Evolutionary conservation across 2,329 filamentous ascomycete species (phyloP), one percentile per base, ranked within the genome.

Genomic region (Penicillium sp.): DNA sequence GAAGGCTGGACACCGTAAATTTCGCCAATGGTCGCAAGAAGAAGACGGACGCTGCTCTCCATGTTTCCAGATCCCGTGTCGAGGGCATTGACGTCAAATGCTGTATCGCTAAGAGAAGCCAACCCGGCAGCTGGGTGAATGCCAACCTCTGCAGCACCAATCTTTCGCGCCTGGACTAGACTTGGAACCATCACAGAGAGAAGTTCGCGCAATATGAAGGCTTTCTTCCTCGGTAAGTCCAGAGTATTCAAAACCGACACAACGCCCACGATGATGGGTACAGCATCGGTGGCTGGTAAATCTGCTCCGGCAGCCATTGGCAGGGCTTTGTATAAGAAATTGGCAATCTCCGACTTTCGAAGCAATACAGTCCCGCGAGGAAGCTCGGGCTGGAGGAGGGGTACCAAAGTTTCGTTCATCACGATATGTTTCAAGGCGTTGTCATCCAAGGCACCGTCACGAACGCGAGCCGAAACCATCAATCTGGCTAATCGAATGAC

Each of bases 131-230:
- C 93, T 39, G 94, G 94, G 74, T 97, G 93, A 34, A 99, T 90
- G 3, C 93, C 94, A 66, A 94, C 90, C 68, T 97, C 94, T n/a
- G 94, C 92, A 39, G 94, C 94, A 31, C 93, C 93, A 45, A 93
- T 83, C 44, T 95, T 97, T 38, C 94, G 84, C 14, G 94, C 94
- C 72, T 97, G 91, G 4, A 96, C 88, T 8, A 99, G 80, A 3
- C 90, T 92, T 32, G 87, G 88, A 48, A 95, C 90, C 39, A 97
- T 80, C 14, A 92, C 86, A 3, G 87, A 88, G 8, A 99, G 82
- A 46, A 97, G 81, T 67, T 97, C 92, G 63, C 90, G 87, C 64
- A 96, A 82, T 0, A 97, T 85, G 75, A 97, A 88, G 4, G 90
- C 92, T 72, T 95, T 96, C 75, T 97, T 97, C 53, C 94, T 84